Conservation (phyloP, 2,329 filamentous ascomycete genomes). For the Colletotrichum tabaci region DNA sequence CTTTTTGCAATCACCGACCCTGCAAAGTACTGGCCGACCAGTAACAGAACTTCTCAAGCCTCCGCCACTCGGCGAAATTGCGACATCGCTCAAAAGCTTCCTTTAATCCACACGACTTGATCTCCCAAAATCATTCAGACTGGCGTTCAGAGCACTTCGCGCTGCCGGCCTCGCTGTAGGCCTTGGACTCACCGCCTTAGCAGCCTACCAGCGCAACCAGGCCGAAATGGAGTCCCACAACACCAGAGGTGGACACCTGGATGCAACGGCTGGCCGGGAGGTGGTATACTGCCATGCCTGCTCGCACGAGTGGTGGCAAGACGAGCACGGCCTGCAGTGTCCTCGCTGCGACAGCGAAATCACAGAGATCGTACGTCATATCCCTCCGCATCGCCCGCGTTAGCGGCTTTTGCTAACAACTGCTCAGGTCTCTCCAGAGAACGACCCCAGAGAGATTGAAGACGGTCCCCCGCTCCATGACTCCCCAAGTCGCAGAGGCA, state of each 20-base stretch:
- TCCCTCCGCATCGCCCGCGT: background rate
- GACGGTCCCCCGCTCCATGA: slow-evolving; percentile 45
- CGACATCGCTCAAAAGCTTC: slow-evolving; percentile 1
- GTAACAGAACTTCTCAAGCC: slow-evolving; percentile 10
- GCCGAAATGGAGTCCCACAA: slow-evolving; percentile 56
- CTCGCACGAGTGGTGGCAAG: slow-evolving; percentile 83
- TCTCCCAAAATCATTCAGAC: slow-evolving; percentile 52
- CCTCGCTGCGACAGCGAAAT: slow-evolving; percentile 84
- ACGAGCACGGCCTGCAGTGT: slow-evolving; percentile 78
- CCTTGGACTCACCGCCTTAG: slow-evolving; percentile 71
- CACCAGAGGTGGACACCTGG: slow-evolving; percentile 58
- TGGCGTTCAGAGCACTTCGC: slow-evolving; percentile 71
- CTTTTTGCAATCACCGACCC: too few relatives aligned
- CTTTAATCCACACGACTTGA: background rate
- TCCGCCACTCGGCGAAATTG: background rate
- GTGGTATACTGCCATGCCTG: slow-evolving; percentile 91
- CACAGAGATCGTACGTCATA: slow-evolving; percentile 83
- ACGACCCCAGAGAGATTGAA: slow-evolving; percentile 71
- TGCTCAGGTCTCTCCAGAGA: slow-evolving; percentile 66
- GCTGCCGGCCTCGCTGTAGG: slow-evolving; percentile 70
- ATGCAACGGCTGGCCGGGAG: slow-evolving; percentile 70
- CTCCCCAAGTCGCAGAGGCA: slow-evolving; percentile 43
- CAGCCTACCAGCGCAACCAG: slow-evolving; percentile 66
- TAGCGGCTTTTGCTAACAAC: slow-evolving; percentile 44
- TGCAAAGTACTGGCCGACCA: background rate